These are phyloP conservation scores for Neurospora sp. DNA, from an alignment of 495 filamentous ascomycete species.

Conservation along the genomic window DNA sequence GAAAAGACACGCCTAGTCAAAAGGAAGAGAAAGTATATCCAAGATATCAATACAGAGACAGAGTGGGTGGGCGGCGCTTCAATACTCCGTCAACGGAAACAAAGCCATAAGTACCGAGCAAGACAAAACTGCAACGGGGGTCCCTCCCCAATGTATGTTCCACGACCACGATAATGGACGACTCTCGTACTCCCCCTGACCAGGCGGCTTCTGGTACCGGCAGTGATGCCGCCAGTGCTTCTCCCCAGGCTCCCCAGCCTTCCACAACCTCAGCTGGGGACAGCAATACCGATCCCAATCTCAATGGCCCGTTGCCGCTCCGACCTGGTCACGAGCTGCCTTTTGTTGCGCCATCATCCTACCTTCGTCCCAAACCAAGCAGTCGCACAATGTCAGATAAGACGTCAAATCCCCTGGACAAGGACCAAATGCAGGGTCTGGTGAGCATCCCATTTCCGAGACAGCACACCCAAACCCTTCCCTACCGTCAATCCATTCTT, in stretches of 20 bases:
- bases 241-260: conserved; percentile 12
- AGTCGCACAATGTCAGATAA: conserved; percentile 42
- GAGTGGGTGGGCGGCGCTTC: background rate
- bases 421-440: conserved; percentile 86
- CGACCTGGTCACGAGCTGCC: conserved; percentile 42
- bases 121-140: background rate
- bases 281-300: conserved; percentile 10
- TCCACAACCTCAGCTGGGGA: conserved; percentile 12
- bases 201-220: conserved; percentile 18
- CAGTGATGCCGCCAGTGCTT: conserved; percentile 10
- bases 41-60: background rate
- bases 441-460: conserved; percentile 45
- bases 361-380: conserved; percentile 58
- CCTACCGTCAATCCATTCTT: conserved; percentile 2
- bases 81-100: background rate
- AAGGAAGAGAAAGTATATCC: background rate
- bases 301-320: conserved; percentile 16
- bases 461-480: conserved; percentile 12
- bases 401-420: conserved; percentile 67
- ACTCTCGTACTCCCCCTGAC: conserved; percentile 24
- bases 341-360: conserved; percentile 74
- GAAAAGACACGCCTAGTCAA: background rate
- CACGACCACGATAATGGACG: conserved; percentile 29
- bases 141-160: conserved; percentile 20
- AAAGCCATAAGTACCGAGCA: background rate